Conservation (phyloP, 2,329 filamentous ascomycete species). For the Diaporthe helianthi region DNA sequence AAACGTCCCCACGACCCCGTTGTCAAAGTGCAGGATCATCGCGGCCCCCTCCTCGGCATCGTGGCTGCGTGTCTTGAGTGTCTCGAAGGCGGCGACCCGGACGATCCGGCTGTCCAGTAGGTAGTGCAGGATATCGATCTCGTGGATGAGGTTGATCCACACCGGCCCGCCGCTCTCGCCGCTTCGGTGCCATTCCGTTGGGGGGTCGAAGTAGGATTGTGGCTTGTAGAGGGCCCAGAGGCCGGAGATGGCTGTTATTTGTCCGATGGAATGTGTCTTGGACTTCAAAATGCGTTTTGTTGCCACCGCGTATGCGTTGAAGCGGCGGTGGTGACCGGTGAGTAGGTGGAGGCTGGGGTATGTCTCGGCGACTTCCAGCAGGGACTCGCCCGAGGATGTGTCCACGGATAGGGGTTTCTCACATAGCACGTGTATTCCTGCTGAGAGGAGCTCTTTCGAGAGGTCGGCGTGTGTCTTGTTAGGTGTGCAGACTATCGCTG, state of each 20-base stretch:
- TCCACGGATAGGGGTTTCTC: conserved; percentile 63
- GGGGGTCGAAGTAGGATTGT: conserved; percentile 54
- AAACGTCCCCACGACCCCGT: conserved; percentile 63
- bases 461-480: conserved; percentile 64
- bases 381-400: conserved; percentile 44
- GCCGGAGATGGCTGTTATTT: conserved; percentile 59
- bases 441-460: conserved; percentile 54
- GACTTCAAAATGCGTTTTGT: conserved; percentile 52
- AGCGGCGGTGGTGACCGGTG: conserved; percentile 65
- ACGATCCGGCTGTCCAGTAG: conserved; percentile 58
- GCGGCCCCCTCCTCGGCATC: conserved; percentile 64
- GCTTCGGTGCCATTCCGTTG: conserved; percentile 54
- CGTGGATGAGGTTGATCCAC: conserved; percentile 67
- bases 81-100: conserved; percentile 58
- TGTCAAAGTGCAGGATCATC: conserved; percentile 58
- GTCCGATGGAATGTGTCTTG: conserved; percentile 49
- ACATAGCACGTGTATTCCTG: conserved; percentile 59
- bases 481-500: conserved; percentile 65
- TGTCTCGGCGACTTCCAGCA: conserved; percentile 41
- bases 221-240: conserved; percentile 63
- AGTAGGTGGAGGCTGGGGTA: conserved; percentile 51
- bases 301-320: conserved; percentile 62
- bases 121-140: conserved; percentile 64
- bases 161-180: conserved; percentile 54
- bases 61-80: conserved; percentile 50